Base-by-base conservation (phyloP, 2,329 filamentous ascomycete species). In the Xylariaceae sp. region DNA sequence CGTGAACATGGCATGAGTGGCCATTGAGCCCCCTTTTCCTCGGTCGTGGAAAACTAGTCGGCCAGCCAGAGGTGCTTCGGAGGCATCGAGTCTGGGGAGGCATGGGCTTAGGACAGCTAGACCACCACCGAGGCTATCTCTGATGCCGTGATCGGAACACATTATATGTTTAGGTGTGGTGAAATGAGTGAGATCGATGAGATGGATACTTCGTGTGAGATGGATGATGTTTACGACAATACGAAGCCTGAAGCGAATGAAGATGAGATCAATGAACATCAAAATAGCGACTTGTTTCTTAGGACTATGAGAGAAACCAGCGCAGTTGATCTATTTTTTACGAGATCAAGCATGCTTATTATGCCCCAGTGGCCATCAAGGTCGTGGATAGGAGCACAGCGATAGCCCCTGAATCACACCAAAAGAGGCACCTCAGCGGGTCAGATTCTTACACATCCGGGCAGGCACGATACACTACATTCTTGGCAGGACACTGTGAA, bases 1-100 rank as follows among this genome's bases (percentile, higher is more conserved):
- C 0, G 74, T 78, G 11, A 79, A 72, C 5, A 76, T 71, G 5
- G 74, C 75, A 53, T 80, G 77, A 1, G 78, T 80, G 2, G 78
- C 61, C 15, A 55, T 18, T 4, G 56, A 47, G 5, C 42, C 17
- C 34, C 39, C 77, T 1, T 70, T 66, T 5, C 74, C 75, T 0
- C 74, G 74, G 1, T 74, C 76, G 55, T 79, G 75, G 51, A 81
- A 80, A 2, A 75, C 69, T 4, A 81, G 71, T 10, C 64, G 57
- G 2, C 69, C 69, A 9, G 63, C 51, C 59, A 66, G 65, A 1
- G 54, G 50, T 10, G 53, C 18, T 11, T n/a, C 6, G 13, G 62
- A 55, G 5, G 59, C 39, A 23, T 59, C 15, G n/a, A 56, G 56
- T 35, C 15, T 60, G 35, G 61, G 53, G 13, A 60, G 64, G 8